Evolutionary conservation across 441 rosid species (phyloP).

Genomic region (Erysimum cheiri): DNA sequence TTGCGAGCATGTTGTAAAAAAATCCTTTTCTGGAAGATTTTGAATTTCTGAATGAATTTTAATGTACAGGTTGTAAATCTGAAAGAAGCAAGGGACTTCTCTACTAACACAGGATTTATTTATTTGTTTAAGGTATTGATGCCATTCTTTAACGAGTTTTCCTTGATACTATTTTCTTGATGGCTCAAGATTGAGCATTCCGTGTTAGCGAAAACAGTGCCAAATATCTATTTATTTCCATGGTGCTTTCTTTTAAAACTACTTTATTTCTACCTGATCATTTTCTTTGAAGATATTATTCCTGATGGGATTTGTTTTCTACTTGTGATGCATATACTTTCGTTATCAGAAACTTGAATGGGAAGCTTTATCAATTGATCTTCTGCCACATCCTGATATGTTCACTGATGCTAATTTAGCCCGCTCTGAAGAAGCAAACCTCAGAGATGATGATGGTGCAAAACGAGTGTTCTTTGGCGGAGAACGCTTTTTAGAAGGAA

Average conservation of each 20-base stretch:
- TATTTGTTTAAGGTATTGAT: slow-evolving; percentile 88
- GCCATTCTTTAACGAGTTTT: slow-evolving; percentile 17
- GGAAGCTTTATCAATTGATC: slow-evolving; percentile 96
- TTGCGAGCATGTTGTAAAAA: slow-evolving; percentile 13
- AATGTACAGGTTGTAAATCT: slow-evolving; percentile 83
- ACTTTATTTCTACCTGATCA: slow-evolving; percentile 17
- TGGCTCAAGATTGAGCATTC: slow-evolving; percentile 28
- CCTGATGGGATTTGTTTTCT: slow-evolving; percentile 31
- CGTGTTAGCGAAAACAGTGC: slow-evolving; percentile 1
- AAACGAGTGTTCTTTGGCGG: slow-evolving; percentile 99
- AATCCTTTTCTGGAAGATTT: slow-evolving; percentile 23
- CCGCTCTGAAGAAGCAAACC: slow-evolving; percentile 63
- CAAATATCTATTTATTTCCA: background rate
- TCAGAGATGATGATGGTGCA: slow-evolving; percentile 98
- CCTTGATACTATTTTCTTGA: slow-evolving; percentile 24
- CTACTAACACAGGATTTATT: slow-evolving; percentile 72
- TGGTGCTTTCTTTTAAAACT: slow-evolving; percentile 13
- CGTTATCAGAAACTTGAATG: slow-evolving; percentile 91
- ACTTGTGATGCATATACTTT: slow-evolving; percentile 48
- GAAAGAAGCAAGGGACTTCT: slow-evolving; percentile 96
- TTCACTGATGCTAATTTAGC: slow-evolving; percentile 90
- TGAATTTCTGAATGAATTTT: slow-evolving; percentile 36
- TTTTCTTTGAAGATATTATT: slow-evolving; percentile 15
- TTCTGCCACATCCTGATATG: slow-evolving; percentile 99
- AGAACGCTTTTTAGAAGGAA: slow-evolving; percentile 96